A percentile compares a stretch with the other conserved stretches of the same genome.
These are phyloP conservation scores for Scleroderma citrinum DNA, from an alignment of 768 basidiomycete genomes.

Conservation along the genomic window DNA sequence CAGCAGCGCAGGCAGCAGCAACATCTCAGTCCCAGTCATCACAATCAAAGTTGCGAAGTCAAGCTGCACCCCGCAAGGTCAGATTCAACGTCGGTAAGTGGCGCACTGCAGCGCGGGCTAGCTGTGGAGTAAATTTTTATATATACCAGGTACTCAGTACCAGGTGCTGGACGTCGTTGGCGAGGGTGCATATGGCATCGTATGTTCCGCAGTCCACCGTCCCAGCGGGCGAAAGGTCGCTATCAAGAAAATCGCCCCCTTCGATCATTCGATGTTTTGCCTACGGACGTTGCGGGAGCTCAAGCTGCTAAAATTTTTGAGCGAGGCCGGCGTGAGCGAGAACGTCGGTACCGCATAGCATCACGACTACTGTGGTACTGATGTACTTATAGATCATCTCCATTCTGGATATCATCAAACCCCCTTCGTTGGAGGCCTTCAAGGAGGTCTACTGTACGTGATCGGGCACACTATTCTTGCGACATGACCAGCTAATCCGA, in stretches of 20 bases:
- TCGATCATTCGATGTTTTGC: slow-evolving; percentile 95
- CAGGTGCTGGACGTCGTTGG: slow-evolving; percentile 84
- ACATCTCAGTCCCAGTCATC: slow-evolving; percentile 1
- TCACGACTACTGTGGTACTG: not conserved
- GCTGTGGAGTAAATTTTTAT: not conserved
- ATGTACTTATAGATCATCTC: slow-evolving; percentile 63
- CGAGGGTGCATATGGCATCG: slow-evolving; percentile 92
- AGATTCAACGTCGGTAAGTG: slow-evolving; percentile 78
- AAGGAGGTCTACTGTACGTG: slow-evolving; percentile 76
- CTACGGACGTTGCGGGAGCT: slow-evolving; percentile 85
- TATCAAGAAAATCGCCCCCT: slow-evolving; percentile 94
- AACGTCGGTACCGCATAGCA: slow-evolving; percentile 42
- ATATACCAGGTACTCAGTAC: slow-evolving; percentile 61
- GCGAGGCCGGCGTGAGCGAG: slow-evolving; percentile 85
- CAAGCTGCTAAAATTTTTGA: slow-evolving; percentile 77
- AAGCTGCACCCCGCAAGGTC: slow-evolving; percentile 70
- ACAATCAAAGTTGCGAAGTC: slow-evolving; percentile 35
- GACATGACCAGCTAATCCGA: slow-evolving; percentile 2
- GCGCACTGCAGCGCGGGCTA: not conserved
- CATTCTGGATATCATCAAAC: slow-evolving; percentile 85
- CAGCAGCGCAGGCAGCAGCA: not conserved
- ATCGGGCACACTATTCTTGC: not conserved
- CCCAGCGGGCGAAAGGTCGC: slow-evolving; percentile 90
- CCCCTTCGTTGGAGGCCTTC: slow-evolving; percentile 72
- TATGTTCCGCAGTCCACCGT: slow-evolving; percentile 86